These are phyloP conservation scores for Phytophthora quininea DNA, from an alignment of 352 stramenopile species.

Conservation along the genomic window DNA sequence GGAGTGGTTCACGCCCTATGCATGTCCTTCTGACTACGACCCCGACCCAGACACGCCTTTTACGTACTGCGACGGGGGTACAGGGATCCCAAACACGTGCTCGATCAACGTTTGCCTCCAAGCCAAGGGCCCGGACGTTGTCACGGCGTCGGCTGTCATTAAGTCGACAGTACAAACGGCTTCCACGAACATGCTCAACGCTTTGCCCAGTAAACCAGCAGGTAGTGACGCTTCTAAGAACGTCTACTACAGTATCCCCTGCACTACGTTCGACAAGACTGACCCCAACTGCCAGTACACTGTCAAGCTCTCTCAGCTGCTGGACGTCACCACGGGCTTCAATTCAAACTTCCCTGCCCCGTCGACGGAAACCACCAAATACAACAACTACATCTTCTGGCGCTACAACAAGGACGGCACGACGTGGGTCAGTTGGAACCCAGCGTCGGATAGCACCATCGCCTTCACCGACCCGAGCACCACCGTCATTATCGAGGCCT, in stretches of 20 bases:
- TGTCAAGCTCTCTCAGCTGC: slow-evolving; percentile 16
- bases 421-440: slow-evolving; percentile 15
- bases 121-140: slow-evolving; percentile 42
- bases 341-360: not conserved
- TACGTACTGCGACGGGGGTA: not conserved
- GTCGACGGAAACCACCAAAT: not conserved
- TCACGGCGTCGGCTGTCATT: slow-evolving; percentile 27
- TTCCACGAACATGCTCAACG: slow-evolving; percentile 33
- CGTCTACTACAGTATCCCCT: slow-evolving; percentile 15
- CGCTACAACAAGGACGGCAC: slow-evolving; percentile 43
- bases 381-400: slow-evolving; percentile 45
- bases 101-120: slow-evolving; percentile 48
- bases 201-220: not conserved
- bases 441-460: slow-evolving; percentile 9
- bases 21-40: slow-evolving; percentile 6
- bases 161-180: slow-evolving; percentile 18
- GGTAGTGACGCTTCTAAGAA: not conserved
- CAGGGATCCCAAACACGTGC: slow-evolving; percentile 18
- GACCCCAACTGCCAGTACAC: slow-evolving; percentile 16
- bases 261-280: slow-evolving; percentile 14
- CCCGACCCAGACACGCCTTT: not conserved
- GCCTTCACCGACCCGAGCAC: slow-evolving; percentile 39
- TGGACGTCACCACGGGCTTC: slow-evolving; percentile 13
- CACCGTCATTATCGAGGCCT: slow-evolving; percentile 53
- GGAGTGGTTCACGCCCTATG: slow-evolving; percentile 7